Evolutionary conservation across 371 early-diverging fungal genomes (phyloP), one percentile per base, ranked within the genome.

Genomic region (Dichotomocladium elegans): DNA sequence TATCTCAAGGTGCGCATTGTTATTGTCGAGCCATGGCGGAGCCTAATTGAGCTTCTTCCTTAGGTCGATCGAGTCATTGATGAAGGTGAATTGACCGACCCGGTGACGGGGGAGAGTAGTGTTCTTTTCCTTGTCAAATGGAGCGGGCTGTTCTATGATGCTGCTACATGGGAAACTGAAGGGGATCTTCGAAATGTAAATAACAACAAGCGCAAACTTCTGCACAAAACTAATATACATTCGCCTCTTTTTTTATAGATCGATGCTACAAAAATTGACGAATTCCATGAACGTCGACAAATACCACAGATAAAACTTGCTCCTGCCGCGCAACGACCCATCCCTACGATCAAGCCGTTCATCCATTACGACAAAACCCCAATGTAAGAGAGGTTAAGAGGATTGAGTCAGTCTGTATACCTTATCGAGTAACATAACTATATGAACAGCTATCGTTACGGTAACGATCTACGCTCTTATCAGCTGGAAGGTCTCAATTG

Each of bases 41-140:
- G n/a, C 1, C 12, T n/a, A 25, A 34, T 17, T 29, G 25, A 37
- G n/a, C n/a, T 24, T 7, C 25, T 7, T 35, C 4, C 21, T 29
- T 65, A 82, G 79, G 74, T 90, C 29, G 94, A 94, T 57, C 86
- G 94, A 19, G 72, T 94, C 47, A 82, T 94, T 62, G 92, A 94
- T 61, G 92, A 90, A 60, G 92, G 92, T 41, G 91, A 93, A 43
- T 55, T 84, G 30, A 59, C 66, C 9, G 80, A 84, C 51, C 70
- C 76, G 9, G 55, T 58, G 1, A 75, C 74, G 2, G 83, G 79
- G 2, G 79, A 82, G 25, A 77, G 68, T 31, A 80, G 70, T 35
- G 63, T 90, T 6, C 88, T 76, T 49, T 94, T 85, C 62, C 72
- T 98, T 34, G 89, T 93, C 30, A 98, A 96, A 61, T 98, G 99